phyloP scores from a whole-genome alignment of 495 filamentous ascomycete species.

The Podospora pseudopauciseta region DNA sequence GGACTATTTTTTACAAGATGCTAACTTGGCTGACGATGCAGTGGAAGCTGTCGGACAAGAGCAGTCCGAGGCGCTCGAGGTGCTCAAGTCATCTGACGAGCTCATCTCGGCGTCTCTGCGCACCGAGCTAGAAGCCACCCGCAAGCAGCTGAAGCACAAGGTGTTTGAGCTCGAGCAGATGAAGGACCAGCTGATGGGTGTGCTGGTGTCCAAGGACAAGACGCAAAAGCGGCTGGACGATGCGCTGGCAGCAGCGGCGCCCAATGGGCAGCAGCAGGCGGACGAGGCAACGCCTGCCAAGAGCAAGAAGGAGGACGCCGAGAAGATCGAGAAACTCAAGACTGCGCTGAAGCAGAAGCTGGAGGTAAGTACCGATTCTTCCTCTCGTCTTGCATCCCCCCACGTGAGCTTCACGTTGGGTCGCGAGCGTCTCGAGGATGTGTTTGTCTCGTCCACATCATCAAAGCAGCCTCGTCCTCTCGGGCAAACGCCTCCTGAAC shows the following conservation, averaged over 20 bases:
- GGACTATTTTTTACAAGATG: not conserved
- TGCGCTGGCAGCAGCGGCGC: conserved; percentile 20
- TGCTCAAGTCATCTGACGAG: conserved; percentile 52
- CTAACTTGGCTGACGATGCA: conserved; percentile 26
- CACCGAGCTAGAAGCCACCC: conserved; percentile 48
- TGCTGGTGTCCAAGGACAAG: conserved; percentile 52
- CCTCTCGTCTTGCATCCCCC: conserved; percentile 13
- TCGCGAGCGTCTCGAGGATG: not conserved
- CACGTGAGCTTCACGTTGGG: conserved; percentile 13
- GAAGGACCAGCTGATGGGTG: conserved; percentile 49
- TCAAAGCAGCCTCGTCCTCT: conserved; percentile 1
- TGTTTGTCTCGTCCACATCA: not conserved
- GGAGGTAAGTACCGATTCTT: conserved; percentile 39
- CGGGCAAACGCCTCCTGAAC: not conserved
- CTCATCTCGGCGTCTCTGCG: conserved; percentile 49
- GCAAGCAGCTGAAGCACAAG: conserved; percentile 39
- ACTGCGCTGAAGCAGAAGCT: conserved; percentile 45
- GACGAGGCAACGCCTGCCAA: conserved; percentile 24
- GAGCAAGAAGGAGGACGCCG: conserved; percentile 45
- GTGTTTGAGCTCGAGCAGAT: conserved; percentile 47
- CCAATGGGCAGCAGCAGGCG: conserved; percentile 9
- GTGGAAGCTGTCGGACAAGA: conserved; percentile 48
- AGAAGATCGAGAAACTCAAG: conserved; percentile 50
- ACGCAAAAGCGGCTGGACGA: conserved; percentile 50
- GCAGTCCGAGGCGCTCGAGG: conserved; percentile 45